A percentile compares a stretch with the other conserved stretches of the same genome.
These are phyloP conservation scores for Tarenaya hassleriana DNA, from an alignment of 345 rosid species.

Conservation along the genomic window DNA sequence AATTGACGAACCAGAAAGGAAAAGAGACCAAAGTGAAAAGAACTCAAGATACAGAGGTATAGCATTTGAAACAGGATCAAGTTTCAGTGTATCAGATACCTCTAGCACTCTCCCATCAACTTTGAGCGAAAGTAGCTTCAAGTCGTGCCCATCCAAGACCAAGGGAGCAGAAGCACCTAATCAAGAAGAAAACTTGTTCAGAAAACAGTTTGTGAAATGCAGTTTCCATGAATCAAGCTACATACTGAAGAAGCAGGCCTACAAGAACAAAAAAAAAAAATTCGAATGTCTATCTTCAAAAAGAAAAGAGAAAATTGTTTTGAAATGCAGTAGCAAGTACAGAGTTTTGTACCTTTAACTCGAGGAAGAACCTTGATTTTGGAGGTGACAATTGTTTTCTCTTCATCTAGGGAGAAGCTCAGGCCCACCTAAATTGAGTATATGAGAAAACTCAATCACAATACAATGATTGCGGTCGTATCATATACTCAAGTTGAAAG, in stretches of 20 bases:
- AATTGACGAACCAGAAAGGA: constrained; percentile 1
- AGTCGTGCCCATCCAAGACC: constrained; percentile 75
- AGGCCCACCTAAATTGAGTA: constrained; percentile 60
- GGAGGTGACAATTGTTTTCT: constrained; percentile 84
- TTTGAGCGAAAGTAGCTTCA: constrained; percentile 75
- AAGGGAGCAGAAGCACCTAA: constrained; percentile 67
- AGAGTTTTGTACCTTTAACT: constrained; percentile 51
- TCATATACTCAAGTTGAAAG: not conserved
- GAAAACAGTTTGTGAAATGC: not conserved
- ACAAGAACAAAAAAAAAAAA: not conserved
- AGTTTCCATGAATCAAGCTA: not conserved
- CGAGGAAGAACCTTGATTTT: constrained; percentile 69
- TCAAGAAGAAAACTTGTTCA: constrained; percentile 17
- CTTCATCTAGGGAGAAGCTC: constrained; percentile 78
- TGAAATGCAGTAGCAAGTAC: not conserved
- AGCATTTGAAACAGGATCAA: not conserved
- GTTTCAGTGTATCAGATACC: constrained; percentile 38
- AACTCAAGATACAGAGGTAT: not conserved
- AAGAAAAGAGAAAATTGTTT: not conserved
- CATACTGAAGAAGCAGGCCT: not conserved
- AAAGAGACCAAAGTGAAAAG: not conserved
- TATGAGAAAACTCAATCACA: constrained; percentile 18
- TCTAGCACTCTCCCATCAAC: constrained; percentile 55
- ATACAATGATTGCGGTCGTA: not conserved
- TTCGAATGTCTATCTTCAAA: not conserved